Percentiles rank a stretch among this genome's conserved stretches.
phyloP scores from a whole-genome alignment of 2,329 filamentous ascomycete genomes.

The Epichloe amarillans region DNA sequence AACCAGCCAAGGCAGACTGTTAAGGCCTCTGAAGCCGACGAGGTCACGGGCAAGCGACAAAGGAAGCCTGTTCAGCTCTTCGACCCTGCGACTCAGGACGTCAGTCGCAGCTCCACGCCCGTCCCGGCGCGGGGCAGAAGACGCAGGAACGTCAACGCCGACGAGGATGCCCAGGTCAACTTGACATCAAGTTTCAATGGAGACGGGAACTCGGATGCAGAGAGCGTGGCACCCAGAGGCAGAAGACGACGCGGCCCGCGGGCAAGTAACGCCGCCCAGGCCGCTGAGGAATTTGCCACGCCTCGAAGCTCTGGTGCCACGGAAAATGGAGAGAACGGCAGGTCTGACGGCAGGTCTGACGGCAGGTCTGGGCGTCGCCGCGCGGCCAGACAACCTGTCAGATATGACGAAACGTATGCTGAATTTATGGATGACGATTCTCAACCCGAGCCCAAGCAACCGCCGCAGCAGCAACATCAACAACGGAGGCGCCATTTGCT shows the following conservation, averaged over 20 bases:
- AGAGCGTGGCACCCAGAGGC: conserved; percentile 15
- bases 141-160: conserved; percentile 18
- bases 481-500: conserved; percentile 18
- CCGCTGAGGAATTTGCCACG: conserved; percentile 13
- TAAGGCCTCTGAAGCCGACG: conserved; percentile 42
- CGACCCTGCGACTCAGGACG: conserved; percentile 36
- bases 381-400: conserved; percentile 3
- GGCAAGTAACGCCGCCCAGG: conserved; percentile 12
- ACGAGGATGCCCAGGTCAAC: conserved; percentile 14
- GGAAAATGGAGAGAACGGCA: conserved; percentile 3
- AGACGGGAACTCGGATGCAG: conserved; percentile 20
- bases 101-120: conserved; percentile 40
- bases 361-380: conserved; percentile 9
- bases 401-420: conserved; percentile 6
- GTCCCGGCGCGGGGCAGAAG: conserved; percentile 20
- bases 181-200: conserved; percentile 21
- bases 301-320: conserved; percentile 7
- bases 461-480: not conserved
- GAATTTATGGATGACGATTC: conserved; percentile 9
- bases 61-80: conserved; percentile 38
- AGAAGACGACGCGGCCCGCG: conserved; percentile 19
- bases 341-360: conserved; percentile 7
- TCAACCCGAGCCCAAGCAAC: conserved; percentile 13
- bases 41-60: conserved; percentile 38
- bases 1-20: conserved; percentile 44